Evolutionary conservation across 2,329 filamentous ascomycete species (phyloP).

Genomic region (Cladophialophora yegresii): DNA sequence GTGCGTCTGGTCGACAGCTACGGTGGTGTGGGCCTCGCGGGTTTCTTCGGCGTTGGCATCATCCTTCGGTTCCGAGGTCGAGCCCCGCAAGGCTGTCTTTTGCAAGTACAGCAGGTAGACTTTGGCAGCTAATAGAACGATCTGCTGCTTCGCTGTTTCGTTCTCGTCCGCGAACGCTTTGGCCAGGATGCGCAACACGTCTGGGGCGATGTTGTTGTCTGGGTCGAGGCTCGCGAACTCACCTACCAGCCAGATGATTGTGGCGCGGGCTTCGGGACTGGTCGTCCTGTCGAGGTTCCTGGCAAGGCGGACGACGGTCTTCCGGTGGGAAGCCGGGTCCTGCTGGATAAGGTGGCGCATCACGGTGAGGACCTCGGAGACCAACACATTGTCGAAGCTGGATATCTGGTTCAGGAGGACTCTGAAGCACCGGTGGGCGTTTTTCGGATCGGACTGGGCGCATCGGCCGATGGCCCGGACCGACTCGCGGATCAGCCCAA

Average conservation of each 20-base stretch:
- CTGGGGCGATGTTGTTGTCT: slow-evolving; percentile 86
- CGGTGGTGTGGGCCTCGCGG: not conserved
- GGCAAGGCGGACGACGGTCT: slow-evolving; percentile 83
- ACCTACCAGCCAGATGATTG: slow-evolving; percentile 95
- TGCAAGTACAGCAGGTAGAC: slow-evolving; percentile 85
- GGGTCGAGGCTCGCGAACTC: slow-evolving; percentile 82
- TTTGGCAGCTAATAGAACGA: slow-evolving; percentile 90
- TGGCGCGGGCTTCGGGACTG: slow-evolving; percentile 84
- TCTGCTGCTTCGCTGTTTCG: slow-evolving; percentile 85
- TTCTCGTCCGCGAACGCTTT: slow-evolving; percentile 82
- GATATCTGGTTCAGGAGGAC: slow-evolving; percentile 85
- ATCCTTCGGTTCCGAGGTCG: not conserved
- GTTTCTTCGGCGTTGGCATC: not conserved
- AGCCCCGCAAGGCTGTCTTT: too few species aligned
- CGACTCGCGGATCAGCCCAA: slow-evolving; percentile 79
- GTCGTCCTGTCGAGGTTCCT: slow-evolving; percentile 88
- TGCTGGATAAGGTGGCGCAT: slow-evolving; percentile 95
- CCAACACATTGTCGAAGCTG: slow-evolving; percentile 77
- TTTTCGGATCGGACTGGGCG: slow-evolving; percentile 68
- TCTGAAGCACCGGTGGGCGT: slow-evolving; percentile 72
- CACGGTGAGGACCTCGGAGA: slow-evolving; percentile 90
- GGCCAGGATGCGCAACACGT: slow-evolving; percentile 83
- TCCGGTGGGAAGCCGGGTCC: slow-evolving; percentile 74
- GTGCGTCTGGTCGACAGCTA: slow-evolving; percentile 53
- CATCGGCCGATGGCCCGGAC: slow-evolving; percentile 92